A percentile compares a stretch with the other conserved stretches of the same genome.
Evolutionary conservation across 495 filamentous ascomycete species (phyloP).

Genomic region (Aspergillus panamensis): DNA sequence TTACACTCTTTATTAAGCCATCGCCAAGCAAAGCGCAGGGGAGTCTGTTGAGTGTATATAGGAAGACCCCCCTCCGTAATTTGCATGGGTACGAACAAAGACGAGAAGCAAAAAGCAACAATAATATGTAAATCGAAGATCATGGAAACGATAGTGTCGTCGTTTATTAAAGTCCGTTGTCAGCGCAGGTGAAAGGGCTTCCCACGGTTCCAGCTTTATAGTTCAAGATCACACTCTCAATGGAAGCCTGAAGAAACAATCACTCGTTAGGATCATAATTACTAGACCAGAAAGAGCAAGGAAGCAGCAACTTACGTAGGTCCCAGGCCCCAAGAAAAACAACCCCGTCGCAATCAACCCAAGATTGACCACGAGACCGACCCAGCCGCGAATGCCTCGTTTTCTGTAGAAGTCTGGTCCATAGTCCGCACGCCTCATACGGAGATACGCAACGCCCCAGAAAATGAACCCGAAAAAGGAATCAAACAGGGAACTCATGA

Average conservation of each 20-base stretch:
- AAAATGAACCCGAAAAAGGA: constrained; percentile 94
- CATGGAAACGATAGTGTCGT: not conserved
- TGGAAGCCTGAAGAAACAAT: constrained; percentile 41
- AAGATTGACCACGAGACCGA: constrained; percentile 62
- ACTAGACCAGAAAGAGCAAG: not conserved
- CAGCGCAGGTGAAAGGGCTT: constrained; percentile 61
- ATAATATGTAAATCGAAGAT: not conserved
- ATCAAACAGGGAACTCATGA: constrained; percentile 89
- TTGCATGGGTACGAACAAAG: constrained; percentile 2
- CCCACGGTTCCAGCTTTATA: constrained; percentile 54
- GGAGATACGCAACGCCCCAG: constrained; percentile 84
- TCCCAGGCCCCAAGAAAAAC: constrained; percentile 73
- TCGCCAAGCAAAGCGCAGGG: not conserved
- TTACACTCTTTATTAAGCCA: not conserved
- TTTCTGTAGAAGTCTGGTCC: constrained; percentile 56
- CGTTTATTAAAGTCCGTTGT: constrained; percentile 50
- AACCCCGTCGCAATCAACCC: constrained; percentile 66
- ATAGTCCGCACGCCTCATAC: constrained; percentile 71
- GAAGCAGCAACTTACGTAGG: constrained; percentile 59
- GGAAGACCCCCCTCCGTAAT: not conserved
- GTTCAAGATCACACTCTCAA: constrained; percentile 61
- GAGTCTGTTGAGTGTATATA: not conserved
- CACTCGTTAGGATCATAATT: constrained; percentile 10
- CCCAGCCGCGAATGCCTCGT: constrained; percentile 57
- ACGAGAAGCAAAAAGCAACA: not conserved